Percentiles rank a stretch among this genome's conserved stretches.
These are phyloP conservation scores for Peronospora belbahrii DNA, from an alignment of 352 stramenopile species.

Conservation along the genomic window DNA sequence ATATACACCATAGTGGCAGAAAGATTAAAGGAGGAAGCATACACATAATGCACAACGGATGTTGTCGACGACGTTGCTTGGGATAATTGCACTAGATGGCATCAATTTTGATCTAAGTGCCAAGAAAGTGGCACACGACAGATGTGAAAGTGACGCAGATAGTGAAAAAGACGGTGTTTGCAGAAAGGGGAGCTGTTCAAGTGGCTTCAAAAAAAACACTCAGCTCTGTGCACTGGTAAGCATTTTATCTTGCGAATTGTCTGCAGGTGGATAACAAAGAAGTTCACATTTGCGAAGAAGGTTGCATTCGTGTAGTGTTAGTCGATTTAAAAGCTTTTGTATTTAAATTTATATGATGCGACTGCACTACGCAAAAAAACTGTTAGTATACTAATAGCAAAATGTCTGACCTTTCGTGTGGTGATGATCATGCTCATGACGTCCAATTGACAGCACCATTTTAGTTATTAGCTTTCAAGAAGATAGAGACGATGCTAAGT, in stretches of 20 bases:
- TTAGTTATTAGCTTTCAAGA: slow-evolving; percentile 57
- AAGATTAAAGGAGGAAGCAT: slow-evolving; percentile 22
- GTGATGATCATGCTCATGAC: slow-evolving; percentile 64
- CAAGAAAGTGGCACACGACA: slow-evolving; percentile 68
- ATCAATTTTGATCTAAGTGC: slow-evolving; percentile 67
- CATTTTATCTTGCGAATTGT: slow-evolving; percentile 57
- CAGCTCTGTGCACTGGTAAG: slow-evolving; percentile 47
- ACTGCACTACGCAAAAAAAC: slow-evolving; percentile 17
- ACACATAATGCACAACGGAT: slow-evolving; percentile 26
- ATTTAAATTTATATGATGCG: slow-evolving; percentile 28
- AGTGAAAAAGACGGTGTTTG: slow-evolving; percentile 50
- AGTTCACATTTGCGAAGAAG: slow-evolving; percentile 38
- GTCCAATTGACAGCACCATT: slow-evolving; percentile 28
- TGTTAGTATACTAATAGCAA: slow-evolving; percentile 35
- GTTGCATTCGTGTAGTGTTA: slow-evolving; percentile 57
- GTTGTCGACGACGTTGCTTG: slow-evolving; percentile 66
- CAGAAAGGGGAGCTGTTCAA: slow-evolving; percentile 41
- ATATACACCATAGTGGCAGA: slow-evolving; percentile 80
- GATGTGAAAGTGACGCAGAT: slow-evolving; percentile 34
- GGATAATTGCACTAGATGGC: slow-evolving; percentile 69
- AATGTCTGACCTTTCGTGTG: slow-evolving; percentile 54
- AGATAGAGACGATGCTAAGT: slow-evolving; percentile 16
- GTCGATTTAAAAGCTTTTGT: slow-evolving; percentile 49
- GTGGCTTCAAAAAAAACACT: slow-evolving; percentile 71
- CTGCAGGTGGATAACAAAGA: slow-evolving; percentile 77